These are phyloP conservation scores for Hypoxylon sp. DNA, from an alignment of 2,329 filamentous ascomycete genomes.

Conservation along the genomic window DNA sequence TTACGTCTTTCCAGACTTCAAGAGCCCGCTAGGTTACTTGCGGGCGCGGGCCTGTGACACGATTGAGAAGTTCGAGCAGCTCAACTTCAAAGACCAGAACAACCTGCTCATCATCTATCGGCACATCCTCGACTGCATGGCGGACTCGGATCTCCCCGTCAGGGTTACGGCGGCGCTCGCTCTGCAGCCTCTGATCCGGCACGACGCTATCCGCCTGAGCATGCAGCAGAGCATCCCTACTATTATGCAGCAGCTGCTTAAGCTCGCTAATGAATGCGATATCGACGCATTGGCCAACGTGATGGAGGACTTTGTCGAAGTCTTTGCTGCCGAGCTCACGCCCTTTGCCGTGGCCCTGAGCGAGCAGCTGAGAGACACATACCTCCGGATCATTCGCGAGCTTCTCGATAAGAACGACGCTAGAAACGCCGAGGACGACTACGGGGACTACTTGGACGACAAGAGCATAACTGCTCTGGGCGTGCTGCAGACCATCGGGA, in stretches of 20 bases:
- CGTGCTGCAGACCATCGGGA: slow-evolving; percentile 96
- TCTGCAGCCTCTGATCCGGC: slow-evolving; percentile 92
- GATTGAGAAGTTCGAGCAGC: slow-evolving; percentile 95
- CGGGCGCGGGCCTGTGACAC: slow-evolving; percentile 96
- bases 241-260: slow-evolving; percentile 98
- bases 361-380: slow-evolving; percentile 95
- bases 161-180: slow-evolving; percentile 93
- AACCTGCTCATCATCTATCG: slow-evolving; percentile 96
- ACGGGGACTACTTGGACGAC: slow-evolving; percentile 92
- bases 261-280: slow-evolving; percentile 96
- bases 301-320: slow-evolving; percentile 99
- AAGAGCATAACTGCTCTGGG: slow-evolving; percentile 98
- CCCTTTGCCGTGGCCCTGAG: slow-evolving; percentile 96
- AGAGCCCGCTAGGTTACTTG: slow-evolving; percentile 88
- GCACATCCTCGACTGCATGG: slow-evolving; percentile 96
- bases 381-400: slow-evolving; percentile 90
- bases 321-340: slow-evolving; percentile 95
- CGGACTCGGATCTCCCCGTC: slow-evolving; percentile 90
- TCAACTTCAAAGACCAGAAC: slow-evolving; percentile 95
- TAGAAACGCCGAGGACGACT: slow-evolving; percentile 76
- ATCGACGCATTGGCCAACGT: slow-evolving; percentile 97
- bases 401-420: slow-evolving; percentile 87
- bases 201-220: slow-evolving; percentile 90
- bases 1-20: slow-evolving; percentile 98
- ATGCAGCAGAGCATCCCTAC: slow-evolving; percentile 99